Percentiles rank a stretch among this genome's conserved stretches.
Conservation (phyloP, 2,329 filamentous ascomycete genomes). For the Pseudohalonectria lignicola region DNA sequence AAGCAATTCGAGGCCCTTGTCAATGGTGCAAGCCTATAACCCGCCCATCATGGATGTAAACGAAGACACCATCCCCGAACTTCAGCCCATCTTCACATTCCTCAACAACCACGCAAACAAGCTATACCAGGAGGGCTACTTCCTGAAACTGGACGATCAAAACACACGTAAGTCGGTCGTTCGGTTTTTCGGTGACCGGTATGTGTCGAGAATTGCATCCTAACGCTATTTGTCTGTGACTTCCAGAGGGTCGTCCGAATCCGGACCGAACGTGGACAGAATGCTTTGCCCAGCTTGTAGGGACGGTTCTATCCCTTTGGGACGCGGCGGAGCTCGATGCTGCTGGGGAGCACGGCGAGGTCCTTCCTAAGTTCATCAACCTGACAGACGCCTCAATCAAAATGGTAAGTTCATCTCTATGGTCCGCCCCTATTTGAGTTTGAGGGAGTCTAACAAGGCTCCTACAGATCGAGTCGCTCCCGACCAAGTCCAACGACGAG, state of each 20-base stretch:
- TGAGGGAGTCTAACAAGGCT: too few species aligned
- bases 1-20: slow-evolving; percentile 60
- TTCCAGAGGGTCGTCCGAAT: slow-evolving; percentile 75
- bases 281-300: slow-evolving; percentile 93
- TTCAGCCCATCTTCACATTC: slow-evolving; percentile 87
- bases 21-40: slow-evolving; percentile 78
- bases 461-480: slow-evolving; percentile 74
- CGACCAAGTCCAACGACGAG: slow-evolving; percentile 65
- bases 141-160: slow-evolving; percentile 90
- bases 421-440: background rate
- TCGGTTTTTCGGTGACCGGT: too few species aligned
- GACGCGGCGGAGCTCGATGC: slow-evolving; percentile 86
- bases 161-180: slow-evolving; percentile 65
- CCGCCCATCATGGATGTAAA: slow-evolving; percentile 78
- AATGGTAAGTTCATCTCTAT: slow-evolving; percentile 55
- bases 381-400: slow-evolving; percentile 95
- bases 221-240: slow-evolving; percentile 13
- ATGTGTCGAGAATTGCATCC: too few species aligned
- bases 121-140: slow-evolving; percentile 95
- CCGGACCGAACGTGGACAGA: slow-evolving; percentile 85
- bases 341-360: slow-evolving; percentile 62
- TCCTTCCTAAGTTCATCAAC: slow-evolving; percentile 65
- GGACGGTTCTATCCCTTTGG: slow-evolving; percentile 91
- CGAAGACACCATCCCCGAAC: slow-evolving; percentile 79
- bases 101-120: slow-evolving; percentile 95